Conservation (phyloP, 495 filamentous ascomycete genomes). For the Lophiostoma macrostomum region DNA sequence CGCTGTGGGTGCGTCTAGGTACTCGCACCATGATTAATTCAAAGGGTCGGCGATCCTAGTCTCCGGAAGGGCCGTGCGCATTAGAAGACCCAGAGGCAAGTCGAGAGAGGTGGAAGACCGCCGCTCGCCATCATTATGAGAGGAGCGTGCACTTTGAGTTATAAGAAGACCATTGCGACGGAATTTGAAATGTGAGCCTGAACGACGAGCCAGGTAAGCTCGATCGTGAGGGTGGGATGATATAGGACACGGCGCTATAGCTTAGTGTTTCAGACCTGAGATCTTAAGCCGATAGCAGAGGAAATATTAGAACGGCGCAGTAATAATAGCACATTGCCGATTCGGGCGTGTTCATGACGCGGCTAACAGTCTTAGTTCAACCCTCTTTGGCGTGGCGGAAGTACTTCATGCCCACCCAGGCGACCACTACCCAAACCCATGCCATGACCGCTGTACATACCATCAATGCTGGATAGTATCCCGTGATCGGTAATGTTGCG, state of each 20-base stretch:
- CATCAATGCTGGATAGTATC: conserved; percentile 93
- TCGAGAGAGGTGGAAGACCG: conserved; percentile 2
- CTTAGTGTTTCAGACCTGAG: conserved; percentile 32
- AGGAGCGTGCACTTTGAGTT: conserved; percentile 21
- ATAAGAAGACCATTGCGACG: conserved; percentile 4
- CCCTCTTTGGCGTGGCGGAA: conserved; percentile 94
- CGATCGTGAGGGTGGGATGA: background rate
- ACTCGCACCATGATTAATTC: conserved; percentile 18
- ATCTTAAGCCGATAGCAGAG: conserved; percentile 18
- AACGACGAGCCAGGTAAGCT: conserved; percentile 2
- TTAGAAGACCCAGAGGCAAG: conserved; percentile 5
- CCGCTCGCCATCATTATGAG: conserved; percentile 13
- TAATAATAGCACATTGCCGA: conserved; percentile 18
- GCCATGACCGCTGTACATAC: conserved; percentile 93
- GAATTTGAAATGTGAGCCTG: conserved; percentile 25
- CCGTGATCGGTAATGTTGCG: conserved; percentile 86
- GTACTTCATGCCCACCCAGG: conserved; percentile 99
- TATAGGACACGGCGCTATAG: conserved; percentile 9
- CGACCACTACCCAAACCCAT: conserved; percentile 96
- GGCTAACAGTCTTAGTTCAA: conserved; percentile 36
- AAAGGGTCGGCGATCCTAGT: conserved; percentile 16
- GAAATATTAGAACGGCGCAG: conserved; percentile 15
- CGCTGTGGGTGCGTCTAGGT: conserved; percentile 26
- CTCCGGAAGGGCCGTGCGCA: conserved; percentile 22
- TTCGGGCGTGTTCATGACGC: conserved; percentile 5